These are phyloP conservation scores for Verticillium nonalfalfae DNA, from an alignment of 2,329 filamentous ascomycete species.

Conservation along the genomic window DNA sequence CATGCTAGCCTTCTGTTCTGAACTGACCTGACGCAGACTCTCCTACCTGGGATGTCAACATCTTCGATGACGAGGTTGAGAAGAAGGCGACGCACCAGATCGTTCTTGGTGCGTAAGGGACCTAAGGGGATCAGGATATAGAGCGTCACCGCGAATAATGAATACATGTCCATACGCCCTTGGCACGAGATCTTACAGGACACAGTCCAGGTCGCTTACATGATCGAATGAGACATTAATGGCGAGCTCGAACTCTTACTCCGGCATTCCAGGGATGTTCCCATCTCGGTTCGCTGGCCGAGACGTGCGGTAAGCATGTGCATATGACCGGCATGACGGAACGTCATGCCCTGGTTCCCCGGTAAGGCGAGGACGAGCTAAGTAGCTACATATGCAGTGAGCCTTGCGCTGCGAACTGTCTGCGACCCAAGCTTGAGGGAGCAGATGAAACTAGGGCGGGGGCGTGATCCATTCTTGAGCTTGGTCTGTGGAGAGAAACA, in stretches of 20 bases:
- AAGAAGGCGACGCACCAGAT: background rate
- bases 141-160: background rate
- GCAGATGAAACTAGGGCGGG: background rate
- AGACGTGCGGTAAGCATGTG: background rate
- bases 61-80: background rate
- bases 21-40: background rate
- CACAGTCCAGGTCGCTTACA: background rate
- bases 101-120: background rate
- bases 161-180: background rate
- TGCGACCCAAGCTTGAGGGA: background rate
- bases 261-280: background rate
- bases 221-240: background rate
- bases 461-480: background rate
- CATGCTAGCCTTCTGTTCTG: background rate
- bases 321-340: background rate
- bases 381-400: background rate
- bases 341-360: background rate
- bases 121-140: background rate
- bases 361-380: background rate
- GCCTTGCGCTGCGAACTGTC: background rate
- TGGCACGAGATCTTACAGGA: background rate
- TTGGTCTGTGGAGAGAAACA: background rate
- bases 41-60: background rate
- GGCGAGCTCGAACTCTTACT: background rate
- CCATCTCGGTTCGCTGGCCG: background rate